Evolutionary conservation across 2,329 filamentous ascomycete genomes (phyloP).

Genomic region (Talaromyces sp.): DNA sequence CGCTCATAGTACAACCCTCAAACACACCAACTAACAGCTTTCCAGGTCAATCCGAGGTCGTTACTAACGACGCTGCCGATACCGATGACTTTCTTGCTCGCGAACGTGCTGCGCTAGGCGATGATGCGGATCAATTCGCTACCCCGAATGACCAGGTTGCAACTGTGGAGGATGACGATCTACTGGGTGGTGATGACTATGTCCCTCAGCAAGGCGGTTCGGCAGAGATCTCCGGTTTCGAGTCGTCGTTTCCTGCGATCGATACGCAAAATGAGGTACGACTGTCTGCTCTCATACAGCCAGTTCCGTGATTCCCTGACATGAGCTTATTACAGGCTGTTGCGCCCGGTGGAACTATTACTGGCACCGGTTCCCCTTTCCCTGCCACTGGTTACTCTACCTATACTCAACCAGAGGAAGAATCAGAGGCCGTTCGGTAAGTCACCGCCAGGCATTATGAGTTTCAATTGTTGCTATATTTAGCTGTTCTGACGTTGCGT

Average conservation of each 20-base stretch:
- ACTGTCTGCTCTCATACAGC: neutral
- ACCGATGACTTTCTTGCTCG: constrained; percentile 84
- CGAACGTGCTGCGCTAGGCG: constrained; percentile 84
- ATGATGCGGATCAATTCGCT: constrained; percentile 87
- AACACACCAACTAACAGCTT: constrained; percentile 26
- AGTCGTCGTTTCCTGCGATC: constrained; percentile 87
- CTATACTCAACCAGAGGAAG: constrained; percentile 65
- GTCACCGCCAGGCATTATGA: constrained; percentile 4
- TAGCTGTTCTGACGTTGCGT: neutral
- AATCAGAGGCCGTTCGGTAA: constrained; percentile 76
- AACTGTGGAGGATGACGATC: constrained; percentile 63
- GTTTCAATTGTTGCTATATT: neutral
- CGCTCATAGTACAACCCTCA: constrained; percentile 19
- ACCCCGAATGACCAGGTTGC: constrained; percentile 63
- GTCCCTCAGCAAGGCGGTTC: constrained; percentile 24
- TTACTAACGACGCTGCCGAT: constrained; percentile 47
- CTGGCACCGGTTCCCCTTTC: constrained; percentile 61
- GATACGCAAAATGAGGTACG: constrained; percentile 67
- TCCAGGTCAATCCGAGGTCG: constrained; percentile 35
- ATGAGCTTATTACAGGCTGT: constrained; percentile 54
- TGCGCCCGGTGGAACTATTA: constrained; percentile 74
- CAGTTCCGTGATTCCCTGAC: neutral
- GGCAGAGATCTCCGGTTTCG: constrained; percentile 62
- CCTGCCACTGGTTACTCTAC: constrained; percentile 49
- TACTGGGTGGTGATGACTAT: constrained; percentile 57